phyloP scores from a whole-genome alignment of 2,329 filamentous ascomycete genomes.

The Aureobasidium vineae region DNA sequence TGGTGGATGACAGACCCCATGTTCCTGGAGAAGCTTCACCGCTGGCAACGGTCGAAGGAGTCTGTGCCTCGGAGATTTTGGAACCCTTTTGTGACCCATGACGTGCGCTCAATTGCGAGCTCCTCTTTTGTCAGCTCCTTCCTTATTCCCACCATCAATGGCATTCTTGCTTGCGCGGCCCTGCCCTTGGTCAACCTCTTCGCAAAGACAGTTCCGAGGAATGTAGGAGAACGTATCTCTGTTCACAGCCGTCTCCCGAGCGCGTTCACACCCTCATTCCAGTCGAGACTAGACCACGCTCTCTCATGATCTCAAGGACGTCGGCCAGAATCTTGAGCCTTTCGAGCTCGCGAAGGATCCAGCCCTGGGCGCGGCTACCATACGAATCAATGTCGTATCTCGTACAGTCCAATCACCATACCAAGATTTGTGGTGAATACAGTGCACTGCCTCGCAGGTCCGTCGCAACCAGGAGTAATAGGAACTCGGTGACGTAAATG shows the following conservation, averaged over 20 bases:
- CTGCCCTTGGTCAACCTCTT: not conserved
- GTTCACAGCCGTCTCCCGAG: not conserved
- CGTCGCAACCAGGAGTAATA: not conserved
- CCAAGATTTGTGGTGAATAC: not conserved
- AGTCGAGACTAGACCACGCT: not conserved
- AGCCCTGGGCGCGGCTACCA: not conserved
- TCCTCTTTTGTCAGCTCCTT: not conserved
- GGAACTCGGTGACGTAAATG: not conserved
- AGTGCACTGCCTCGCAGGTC: no score
- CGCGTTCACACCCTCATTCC: not conserved
- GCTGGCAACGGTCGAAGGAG: not conserved
- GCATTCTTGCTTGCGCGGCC: not conserved
- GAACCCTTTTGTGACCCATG: not conserved
- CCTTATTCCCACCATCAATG: not conserved
- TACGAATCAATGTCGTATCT: not conserved
- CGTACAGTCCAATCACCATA: not conserved
- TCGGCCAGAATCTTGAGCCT: not conserved
- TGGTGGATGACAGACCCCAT: not conserved
- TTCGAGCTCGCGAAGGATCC: not conserved
- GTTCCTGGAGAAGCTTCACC: not conserved
- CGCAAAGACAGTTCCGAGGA: not conserved
- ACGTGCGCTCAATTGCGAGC: not conserved
- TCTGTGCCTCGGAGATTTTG: slow-evolving; percentile 10
- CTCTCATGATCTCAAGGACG: not conserved
- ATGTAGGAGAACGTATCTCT: not conserved